phyloP scores from a whole-genome alignment of 2,329 filamentous ascomycete genomes.

The Aspergillus carbonarius region DNA sequence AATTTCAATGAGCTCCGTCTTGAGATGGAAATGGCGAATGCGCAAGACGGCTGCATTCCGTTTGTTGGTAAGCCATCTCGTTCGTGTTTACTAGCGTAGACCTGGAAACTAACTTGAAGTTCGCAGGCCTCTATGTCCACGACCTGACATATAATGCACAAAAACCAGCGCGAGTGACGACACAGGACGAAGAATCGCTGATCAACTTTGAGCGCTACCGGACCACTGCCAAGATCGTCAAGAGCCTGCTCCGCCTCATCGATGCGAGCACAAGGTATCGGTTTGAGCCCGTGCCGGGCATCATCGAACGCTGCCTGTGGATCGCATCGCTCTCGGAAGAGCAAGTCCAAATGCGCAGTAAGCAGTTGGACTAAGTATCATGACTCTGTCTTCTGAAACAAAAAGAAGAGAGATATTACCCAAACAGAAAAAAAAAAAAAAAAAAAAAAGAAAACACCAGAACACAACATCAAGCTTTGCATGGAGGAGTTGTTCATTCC shows the following conservation, averaged over 20 bases:
- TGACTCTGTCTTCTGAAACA: background rate
- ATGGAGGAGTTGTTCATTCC: background rate
- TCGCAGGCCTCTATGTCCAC: conserved; percentile 61
- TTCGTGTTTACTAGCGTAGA: background rate
- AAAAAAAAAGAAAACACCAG: background rate
- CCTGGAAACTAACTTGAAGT: background rate
- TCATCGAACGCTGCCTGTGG: conserved; percentile 65
- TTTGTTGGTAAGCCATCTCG: conserved; percentile 55
- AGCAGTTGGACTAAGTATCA: conserved; percentile 38
- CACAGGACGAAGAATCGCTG: conserved; percentile 52
- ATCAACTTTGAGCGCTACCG: conserved; percentile 68
- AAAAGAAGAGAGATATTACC: background rate
- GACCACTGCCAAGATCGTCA: conserved; percentile 64
- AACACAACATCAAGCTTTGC: background rate
- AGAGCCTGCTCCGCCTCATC: conserved; percentile 61
- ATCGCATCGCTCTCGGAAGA: conserved; percentile 60
- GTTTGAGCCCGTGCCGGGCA: conserved; percentile 57
- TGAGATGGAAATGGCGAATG: conserved; percentile 62
- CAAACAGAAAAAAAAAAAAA: background rate
- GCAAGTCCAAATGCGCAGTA: conserved; percentile 53
- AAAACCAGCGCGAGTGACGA: conserved; percentile 59
- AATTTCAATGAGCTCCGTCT: conserved; percentile 63
- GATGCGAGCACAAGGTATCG: conserved; percentile 63
- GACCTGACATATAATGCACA: conserved; percentile 68
- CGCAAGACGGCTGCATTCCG: conserved; percentile 63